Evolutionary conservation across 2,329 filamentous ascomycete genomes (phyloP), one percentile per base, ranked within the genome.

Genomic region (Botrytis sinoallii): DNA sequence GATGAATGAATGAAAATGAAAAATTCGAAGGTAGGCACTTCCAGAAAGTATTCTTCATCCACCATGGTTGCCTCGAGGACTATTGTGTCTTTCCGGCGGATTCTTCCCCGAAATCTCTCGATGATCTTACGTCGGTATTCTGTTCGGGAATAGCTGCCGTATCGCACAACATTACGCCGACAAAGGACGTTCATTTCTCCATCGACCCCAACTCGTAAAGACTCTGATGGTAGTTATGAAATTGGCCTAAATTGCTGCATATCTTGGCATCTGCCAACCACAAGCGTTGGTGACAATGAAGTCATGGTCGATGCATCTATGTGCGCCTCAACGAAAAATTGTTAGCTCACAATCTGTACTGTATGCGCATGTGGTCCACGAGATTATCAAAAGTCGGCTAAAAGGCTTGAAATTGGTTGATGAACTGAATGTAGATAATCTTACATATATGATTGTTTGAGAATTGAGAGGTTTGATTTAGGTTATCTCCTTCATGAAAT

Each of bases 91-190:
- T 55, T 9, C 16, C 46, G 25, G 46, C 25, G 7, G 42, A 48
- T 59, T 48, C 9, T 55, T 20, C n/a, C 14, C 16, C 22, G 18
- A n/a, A 12, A 8, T 29, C 35, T 8, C 25, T 68, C 16, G 35
- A 65, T 55, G 18, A 42, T 29, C 16, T 29, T 29, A 32, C 2
- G 2, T 44, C 40, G 61, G n/a, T n/a, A 40, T 20, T 46, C 40
- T 46, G 29, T 46, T 22, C 25, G 38, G 40, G 32, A 52, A 29
- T 40, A 7, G 32, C 52, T 68, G 25, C 35, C 25, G 25, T 29
- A 29, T 67, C 65, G 65, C 46, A 29, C 6, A 42, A 40, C 35
- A 55, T 68, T 68, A 25, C 16, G 65, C 65, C 65, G 65, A 67
- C 22, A 18, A 66, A 66, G 52, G 22, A 55, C 38, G 46, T 55